Evolutionary conservation across 441 rosid genomes (phyloP).

Genomic region (Gossypium aridum): DNA sequence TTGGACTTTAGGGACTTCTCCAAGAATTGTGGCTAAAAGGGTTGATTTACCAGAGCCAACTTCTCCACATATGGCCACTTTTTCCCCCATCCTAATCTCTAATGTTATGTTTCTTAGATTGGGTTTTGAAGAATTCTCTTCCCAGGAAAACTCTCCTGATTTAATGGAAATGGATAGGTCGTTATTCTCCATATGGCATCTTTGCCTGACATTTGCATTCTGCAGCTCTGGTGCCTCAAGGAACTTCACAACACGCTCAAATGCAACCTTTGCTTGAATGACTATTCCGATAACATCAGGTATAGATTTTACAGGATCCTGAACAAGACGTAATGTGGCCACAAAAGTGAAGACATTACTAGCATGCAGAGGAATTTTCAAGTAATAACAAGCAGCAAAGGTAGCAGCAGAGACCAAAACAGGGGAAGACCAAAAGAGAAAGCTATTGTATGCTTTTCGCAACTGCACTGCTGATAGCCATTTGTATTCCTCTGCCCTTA

Average conservation of each 20-base stretch:
- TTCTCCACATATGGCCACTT: slow-evolving; percentile 92
- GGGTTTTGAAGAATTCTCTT: slow-evolving; percentile 45
- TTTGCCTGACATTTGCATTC: slow-evolving; percentile 36
- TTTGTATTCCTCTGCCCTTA: slow-evolving; percentile 55
- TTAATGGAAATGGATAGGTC: slow-evolving; percentile 37
- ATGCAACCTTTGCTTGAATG: slow-evolving; percentile 90
- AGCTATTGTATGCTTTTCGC: slow-evolving; percentile 49
- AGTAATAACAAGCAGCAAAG: slow-evolving; percentile 76
- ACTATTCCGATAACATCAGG: slow-evolving; percentile 87
- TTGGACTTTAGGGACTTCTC: slow-evolving; percentile 63
- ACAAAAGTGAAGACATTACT: slow-evolving; percentile 94
- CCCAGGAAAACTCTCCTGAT: slow-evolving; percentile 81
- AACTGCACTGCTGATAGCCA: slow-evolving; percentile 82
- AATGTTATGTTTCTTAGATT: slow-evolving; percentile 59
- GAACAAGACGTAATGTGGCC: slow-evolving; percentile 82
- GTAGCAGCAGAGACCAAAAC: slow-evolving; percentile 83
- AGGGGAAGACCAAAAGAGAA: slow-evolving; percentile 87
- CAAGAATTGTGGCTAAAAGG: slow-evolving; percentile 79
- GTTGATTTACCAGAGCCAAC: slow-evolving; percentile 98
- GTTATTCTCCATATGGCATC: slow-evolving; percentile 19
- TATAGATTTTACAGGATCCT: slow-evolving; percentile 76
- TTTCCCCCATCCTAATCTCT: slow-evolving; percentile 55
- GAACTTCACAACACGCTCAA: slow-evolving; percentile 64
- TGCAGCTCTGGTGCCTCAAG: slow-evolving; percentile 91
- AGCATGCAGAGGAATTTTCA: slow-evolving; percentile 64